Evolutionary conservation across 2,329 filamentous ascomycete genomes (phyloP), one percentile per base, ranked within the genome.

Genomic region (Colletotrichum higginsianum): DNA sequence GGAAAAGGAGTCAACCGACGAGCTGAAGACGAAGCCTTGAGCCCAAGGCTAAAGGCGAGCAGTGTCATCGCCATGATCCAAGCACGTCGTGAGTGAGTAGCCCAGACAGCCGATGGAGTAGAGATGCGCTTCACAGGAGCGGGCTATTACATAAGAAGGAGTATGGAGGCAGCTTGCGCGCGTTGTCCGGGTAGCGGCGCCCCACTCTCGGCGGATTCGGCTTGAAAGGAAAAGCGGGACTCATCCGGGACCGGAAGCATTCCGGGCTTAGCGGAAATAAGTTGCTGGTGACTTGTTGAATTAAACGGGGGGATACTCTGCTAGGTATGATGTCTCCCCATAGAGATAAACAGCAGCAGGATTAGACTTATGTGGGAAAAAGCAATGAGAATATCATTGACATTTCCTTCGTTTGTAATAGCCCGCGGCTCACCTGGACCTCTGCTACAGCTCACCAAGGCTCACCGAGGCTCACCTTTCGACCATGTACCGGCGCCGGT

Each of bases 11-110:
- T 46, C 70, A 23, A 56, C 66, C 4, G 66, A 74, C 18, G 72
- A 63, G 26, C 56, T 62, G 35, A 74, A 74, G 66, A 74, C 72
- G 23, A 73, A 71, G 61, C 72, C 72, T 12, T 74, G 56, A 56
- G n/a, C 9, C n/a, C 35, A 11, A 16, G n/a, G 2, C 0, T 3
- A 11, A 7, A 30, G 40, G 35, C 18, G 53, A 35, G 50, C 4
- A 21, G 50, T 18, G 16, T 6, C 15, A n/a, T 47, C 21, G 18
- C 18, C 0, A 35, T 55, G 26, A 16, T n/a, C 21, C 38, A 26
- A 47, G 7, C 40, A 64, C 50, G 23, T 49, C 66, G 46, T 66
- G 53, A 11, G 38, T 15, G 21, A 40, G 15, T 3, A 6, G 40
- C 35, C 50, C 46, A 42, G 35, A 13, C 35, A 21, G 15, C 35